Base-by-base conservation (phyloP, 257 asterid genomes). In the Scutellaria barbata region DNA sequence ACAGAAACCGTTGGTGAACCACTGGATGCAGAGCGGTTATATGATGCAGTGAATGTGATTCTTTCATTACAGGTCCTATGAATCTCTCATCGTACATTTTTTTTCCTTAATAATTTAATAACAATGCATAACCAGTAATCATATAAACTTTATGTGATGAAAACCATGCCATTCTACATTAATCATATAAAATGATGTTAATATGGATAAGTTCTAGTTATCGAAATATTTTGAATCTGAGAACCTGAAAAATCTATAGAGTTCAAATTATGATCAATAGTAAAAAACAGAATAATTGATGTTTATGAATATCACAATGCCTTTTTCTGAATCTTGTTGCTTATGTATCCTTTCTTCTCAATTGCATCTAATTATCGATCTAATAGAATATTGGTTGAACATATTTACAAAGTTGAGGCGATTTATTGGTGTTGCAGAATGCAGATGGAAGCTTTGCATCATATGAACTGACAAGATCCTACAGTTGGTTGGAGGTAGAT, bases 391-490 rank as follows among this genome's bases (percentile, higher is more conserved):
- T 66, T 57, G 25, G 10, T 1, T 55, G 2, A 63, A 33, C 72
- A 45, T 57, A 42, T 30, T 56, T 10, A 51, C 45, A 41, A 59
- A 63, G 41, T 77, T 82, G 80, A 83, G 53, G 59, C 54, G 73
- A 51, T 82, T 77, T 76, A 64, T 79, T 75, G 57, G 53, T 74
- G 76, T 67, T 76, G 75, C 96, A 95, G 98, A 95, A 95, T 63
- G 62, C 59, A 22, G 89, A 62, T 53, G 99, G 99, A 47, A 95
- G 99, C 68, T 87, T 88, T 76, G 99, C 99, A 74, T 88, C 99
- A 40, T 92, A 95, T 83, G 99, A 95, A 79, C 90, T 95, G 81
- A 88, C 99, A 74, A 85, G 99, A 82, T 95, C 99, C 77, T 95
- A 95, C 84, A 83, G 94, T 67, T 95, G 98, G 99, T 82, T 95